Evolutionary conservation across 2,329 filamentous ascomycete genomes (phyloP).

Genomic region (Neonectria hederae): DNA sequence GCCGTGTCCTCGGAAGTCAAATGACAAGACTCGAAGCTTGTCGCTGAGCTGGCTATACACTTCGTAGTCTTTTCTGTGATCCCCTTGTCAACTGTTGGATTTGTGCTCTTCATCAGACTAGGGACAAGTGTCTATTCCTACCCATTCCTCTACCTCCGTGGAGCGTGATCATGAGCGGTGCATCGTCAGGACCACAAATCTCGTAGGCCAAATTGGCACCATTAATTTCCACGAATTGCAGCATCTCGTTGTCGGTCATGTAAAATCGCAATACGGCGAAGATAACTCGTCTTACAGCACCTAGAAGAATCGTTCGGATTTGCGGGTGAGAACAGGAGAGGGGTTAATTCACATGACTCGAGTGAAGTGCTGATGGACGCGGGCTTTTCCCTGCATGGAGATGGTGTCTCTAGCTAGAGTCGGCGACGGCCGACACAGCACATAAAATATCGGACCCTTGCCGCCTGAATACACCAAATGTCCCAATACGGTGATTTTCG

Average conservation of each 20-base stretch:
- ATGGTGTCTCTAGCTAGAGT: background rate
- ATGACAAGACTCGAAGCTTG: conserved; percentile 25
- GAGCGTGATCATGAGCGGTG: conserved; percentile 30
- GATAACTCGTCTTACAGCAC: background rate
- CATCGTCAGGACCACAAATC: conserved; percentile 20
- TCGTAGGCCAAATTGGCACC: conserved; percentile 29
- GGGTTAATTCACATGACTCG: background rate
- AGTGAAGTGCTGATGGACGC: background rate
- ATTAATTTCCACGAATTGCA: conserved; percentile 19
- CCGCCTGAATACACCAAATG: background rate
- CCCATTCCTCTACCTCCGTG: conserved; percentile 34
- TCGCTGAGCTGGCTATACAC: conserved; percentile 26
- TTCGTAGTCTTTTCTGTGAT: conserved; percentile 28
- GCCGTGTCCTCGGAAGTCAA: conserved; percentile 32
- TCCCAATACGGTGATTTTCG: background rate
- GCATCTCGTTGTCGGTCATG: conserved; percentile 16
- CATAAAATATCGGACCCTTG: background rate
- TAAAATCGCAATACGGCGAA: background rate
- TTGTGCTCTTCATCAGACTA: background rate
- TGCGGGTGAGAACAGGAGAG: background rate
- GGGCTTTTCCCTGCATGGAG: background rate
- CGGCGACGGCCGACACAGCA: background rate
- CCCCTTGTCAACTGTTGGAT: conserved; percentile 11
- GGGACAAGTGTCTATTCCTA: background rate
- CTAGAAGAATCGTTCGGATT: background rate